A percentile compares a stretch with the other conserved stretches of the same genome.
phyloP scores from a whole-genome alignment of 495 filamentous ascomycete species.

The Venustampulla echinocandica region DNA sequence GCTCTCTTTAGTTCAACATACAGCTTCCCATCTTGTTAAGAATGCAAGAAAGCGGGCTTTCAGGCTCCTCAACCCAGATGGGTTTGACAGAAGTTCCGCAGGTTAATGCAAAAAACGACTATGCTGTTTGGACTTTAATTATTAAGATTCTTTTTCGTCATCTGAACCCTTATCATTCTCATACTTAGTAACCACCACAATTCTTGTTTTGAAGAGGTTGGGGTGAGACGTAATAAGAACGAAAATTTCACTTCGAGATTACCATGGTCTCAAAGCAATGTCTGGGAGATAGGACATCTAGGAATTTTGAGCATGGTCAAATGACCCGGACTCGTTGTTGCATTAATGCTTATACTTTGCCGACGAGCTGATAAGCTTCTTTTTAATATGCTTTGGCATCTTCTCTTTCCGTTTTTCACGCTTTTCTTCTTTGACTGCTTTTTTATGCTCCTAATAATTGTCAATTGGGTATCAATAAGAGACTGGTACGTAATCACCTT shows the following conservation, averaged over 20 bases:
- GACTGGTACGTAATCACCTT: slow-evolving; percentile 35
- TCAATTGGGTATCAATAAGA: neutral
- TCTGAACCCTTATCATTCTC: no score
- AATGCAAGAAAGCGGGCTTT: slow-evolving; percentile 1
- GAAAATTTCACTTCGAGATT: no score
- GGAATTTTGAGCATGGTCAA: no score
- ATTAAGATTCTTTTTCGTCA: slow-evolving; percentile 31
- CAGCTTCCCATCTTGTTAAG: slow-evolving; percentile 3
- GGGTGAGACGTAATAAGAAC: no score
- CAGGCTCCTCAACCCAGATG: slow-evolving; percentile 25
- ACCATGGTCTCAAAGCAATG: no score
- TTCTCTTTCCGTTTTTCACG: slow-evolving; percentile 84
- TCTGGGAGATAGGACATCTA: no score
- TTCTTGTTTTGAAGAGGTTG: no score
- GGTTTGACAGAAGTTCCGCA: slow-evolving; percentile 27
- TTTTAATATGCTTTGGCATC: slow-evolving; percentile 93
- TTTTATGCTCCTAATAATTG: slow-evolving; percentile 60
- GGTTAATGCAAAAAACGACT: slow-evolving; percentile 10
- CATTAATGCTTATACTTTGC: slow-evolving; percentile 26
- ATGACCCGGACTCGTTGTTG: no score
- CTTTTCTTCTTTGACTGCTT: slow-evolving; percentile 88
- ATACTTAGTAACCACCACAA: no score
- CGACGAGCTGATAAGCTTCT: slow-evolving; percentile 48
- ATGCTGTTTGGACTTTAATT: slow-evolving; percentile 12
- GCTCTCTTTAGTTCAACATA: slow-evolving; percentile 46